phyloP scores from a whole-genome alignment of 805 yeast genomes.

The Candida orba region DNA sequence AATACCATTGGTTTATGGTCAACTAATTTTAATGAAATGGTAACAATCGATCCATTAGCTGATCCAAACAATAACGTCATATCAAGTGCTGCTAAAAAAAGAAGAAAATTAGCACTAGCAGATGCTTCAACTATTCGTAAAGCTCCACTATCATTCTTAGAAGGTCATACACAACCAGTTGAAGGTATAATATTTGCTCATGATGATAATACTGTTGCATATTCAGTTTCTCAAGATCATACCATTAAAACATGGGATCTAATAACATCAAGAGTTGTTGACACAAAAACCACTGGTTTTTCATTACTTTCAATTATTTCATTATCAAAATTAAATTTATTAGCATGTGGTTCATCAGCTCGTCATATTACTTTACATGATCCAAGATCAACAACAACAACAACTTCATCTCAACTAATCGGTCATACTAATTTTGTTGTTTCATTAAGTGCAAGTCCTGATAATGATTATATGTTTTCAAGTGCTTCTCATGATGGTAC shows the following conservation, averaged over 20 bases:
- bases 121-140: constrained; percentile 74
- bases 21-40: constrained; percentile 77
- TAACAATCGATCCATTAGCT: constrained; percentile 43
- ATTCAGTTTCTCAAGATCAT: constrained; percentile 94
- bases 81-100: constrained; percentile 79
- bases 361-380: constrained; percentile 93
- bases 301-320: constrained; percentile 72
- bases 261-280: constrained; percentile 77
- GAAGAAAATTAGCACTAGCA: constrained; percentile 73
- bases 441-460: constrained; percentile 65
- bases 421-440: constrained; percentile 94
- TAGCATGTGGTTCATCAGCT: constrained; percentile 96
- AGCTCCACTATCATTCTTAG: constrained; percentile 72
- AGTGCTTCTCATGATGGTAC: constrained; percentile 97
- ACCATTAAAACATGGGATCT: constrained; percentile 95
- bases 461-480: constrained; percentile 71
- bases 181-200: constrained; percentile 74
- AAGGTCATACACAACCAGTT: constrained; percentile 82
- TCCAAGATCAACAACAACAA: constrained; percentile 64
- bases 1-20: constrained; percentile 83
- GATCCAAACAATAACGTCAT: constrained; percentile 41
- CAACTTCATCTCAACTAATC: constrained; percentile 63
- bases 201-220: constrained; percentile 72
- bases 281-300: constrained; percentile 80
- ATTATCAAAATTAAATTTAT: constrained; percentile 56